Conservation (phyloP, 179 eudicot species). For the Spinacia oleracea region DNA sequence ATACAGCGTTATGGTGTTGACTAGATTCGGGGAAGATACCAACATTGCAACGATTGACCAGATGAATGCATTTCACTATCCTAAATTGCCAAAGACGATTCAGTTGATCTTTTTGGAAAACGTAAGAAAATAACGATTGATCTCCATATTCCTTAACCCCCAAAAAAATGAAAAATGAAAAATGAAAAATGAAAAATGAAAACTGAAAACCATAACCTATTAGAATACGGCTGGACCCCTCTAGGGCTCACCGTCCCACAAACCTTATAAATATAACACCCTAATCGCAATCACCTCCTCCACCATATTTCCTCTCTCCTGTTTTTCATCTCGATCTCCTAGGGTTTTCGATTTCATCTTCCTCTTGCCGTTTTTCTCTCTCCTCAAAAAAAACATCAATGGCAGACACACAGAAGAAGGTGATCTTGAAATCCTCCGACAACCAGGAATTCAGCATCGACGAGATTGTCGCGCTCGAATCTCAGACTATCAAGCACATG, state of each 20-base stretch:
- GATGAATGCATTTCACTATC: too few relatives aligned
- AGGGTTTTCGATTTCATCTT: neutral
- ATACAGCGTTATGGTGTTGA: too few relatives aligned
- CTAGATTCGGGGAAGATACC: too few relatives aligned
- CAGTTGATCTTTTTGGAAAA: too few relatives aligned
- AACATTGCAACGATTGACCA: too few relatives aligned
- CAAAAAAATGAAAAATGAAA: too few relatives aligned
- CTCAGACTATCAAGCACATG: slow-evolving; percentile 62
- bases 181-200: too few relatives aligned
- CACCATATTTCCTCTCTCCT: neutral
- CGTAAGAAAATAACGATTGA: too few relatives aligned
- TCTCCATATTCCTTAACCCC: too few relatives aligned
- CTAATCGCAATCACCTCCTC: too few relatives aligned
- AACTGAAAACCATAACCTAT: neutral
- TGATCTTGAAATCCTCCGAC: slow-evolving; percentile 43
- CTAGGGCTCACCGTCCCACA: neutral
- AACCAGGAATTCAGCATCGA: slow-evolving; percentile 46
- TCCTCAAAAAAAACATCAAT: slow-evolving; percentile 3
- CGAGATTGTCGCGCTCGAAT: slow-evolving; percentile 43
- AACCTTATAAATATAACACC: neutral
- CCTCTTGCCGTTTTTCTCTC: slow-evolving; percentile 6
- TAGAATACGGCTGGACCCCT: neutral
- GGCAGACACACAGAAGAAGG: slow-evolving; percentile 20
- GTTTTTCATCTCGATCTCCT: neutral
- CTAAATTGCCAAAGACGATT: too few relatives aligned